phyloP scores from a whole-genome alignment of 1,284 basidiomycete species.

The Phlebopus sp. region DNA sequence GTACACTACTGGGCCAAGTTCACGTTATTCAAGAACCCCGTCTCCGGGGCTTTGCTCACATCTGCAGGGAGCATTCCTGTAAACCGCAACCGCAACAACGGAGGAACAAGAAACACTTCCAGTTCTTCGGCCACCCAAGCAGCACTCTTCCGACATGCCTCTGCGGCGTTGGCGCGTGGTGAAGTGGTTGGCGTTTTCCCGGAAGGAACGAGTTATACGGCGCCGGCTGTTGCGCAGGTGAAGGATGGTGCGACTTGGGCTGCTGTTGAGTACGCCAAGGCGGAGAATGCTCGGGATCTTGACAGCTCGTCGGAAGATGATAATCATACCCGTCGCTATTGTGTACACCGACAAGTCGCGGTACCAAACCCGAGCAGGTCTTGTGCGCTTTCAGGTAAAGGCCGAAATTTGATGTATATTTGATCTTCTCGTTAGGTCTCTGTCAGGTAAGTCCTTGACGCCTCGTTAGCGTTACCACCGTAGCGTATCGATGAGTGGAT shows the following conservation, averaged over 20 bases:
- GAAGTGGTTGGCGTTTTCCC: constrained; percentile 75
- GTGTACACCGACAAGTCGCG: constrained; percentile 75
- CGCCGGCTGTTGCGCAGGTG: constrained; percentile 64
- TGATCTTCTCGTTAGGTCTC: constrained; percentile 3
- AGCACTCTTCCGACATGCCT: constrained; percentile 61
- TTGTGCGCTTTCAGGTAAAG: too few species aligned
- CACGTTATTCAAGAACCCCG: too few species aligned
- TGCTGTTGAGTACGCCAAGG: constrained; percentile 71
- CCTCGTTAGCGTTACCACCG: too few species aligned
- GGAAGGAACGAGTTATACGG: constrained; percentile 66
- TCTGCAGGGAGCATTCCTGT: constrained; percentile 76
- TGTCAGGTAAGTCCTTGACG: constrained; percentile 4
- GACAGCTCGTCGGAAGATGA: constrained; percentile 25
- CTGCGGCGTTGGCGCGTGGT: constrained; percentile 51
- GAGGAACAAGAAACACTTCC: constrained; percentile 5
- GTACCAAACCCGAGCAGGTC: constrained; percentile 57
- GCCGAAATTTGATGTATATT: constrained; percentile 22
- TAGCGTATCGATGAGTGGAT: background rate
- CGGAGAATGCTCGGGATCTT: constrained; percentile 20
- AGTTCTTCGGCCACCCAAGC: constrained; percentile 46
- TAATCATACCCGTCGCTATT: constrained; percentile 67
- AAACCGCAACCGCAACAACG: constrained; percentile 48
- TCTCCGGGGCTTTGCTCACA: constrained; percentile 52
- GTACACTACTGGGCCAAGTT: constrained; percentile 83
- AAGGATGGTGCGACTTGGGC: constrained; percentile 77